These are phyloP conservation scores for Aspergillus taichungensis DNA, from an alignment of 495 filamentous ascomycete species.

Conservation along the genomic window DNA sequence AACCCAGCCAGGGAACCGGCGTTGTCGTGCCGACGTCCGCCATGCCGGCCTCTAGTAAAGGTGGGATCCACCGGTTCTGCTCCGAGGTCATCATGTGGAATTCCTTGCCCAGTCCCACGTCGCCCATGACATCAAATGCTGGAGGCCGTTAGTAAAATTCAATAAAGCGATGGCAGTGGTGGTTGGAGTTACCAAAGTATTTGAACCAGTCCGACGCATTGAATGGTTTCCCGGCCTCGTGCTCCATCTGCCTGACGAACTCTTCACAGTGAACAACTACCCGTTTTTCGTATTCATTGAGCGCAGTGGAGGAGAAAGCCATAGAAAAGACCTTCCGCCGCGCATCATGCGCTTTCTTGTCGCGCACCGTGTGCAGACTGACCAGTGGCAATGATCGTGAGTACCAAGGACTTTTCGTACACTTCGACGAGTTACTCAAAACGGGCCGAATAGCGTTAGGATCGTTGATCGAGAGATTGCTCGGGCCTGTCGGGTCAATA, in stretches of 20 bases:
- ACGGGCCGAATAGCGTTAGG: slow-evolving; percentile 22
- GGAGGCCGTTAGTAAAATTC: background rate
- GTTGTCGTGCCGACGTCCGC: slow-evolving; percentile 6
- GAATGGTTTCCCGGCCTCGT: slow-evolving; percentile 10
- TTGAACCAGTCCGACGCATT: slow-evolving; percentile 34
- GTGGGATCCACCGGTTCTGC: slow-evolving; percentile 20
- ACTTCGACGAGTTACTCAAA: slow-evolving; percentile 22
- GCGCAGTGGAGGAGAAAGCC: slow-evolving; percentile 3
- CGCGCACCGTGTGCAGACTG: slow-evolving; percentile 12
- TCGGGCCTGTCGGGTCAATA: background rate
- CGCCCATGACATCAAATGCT: slow-evolving; percentile 42
- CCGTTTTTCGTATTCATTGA: slow-evolving; percentile 4
- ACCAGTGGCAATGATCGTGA: slow-evolving; percentile 15
- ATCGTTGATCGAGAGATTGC: slow-evolving; percentile 26
- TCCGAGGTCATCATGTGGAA: slow-evolving; percentile 33
- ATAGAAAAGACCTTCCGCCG: slow-evolving; percentile 3
- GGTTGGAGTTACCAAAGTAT: slow-evolving; percentile 15
- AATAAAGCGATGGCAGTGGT: no score
- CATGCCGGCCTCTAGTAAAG: slow-evolving; percentile 9
- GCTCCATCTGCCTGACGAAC: slow-evolving; percentile 14
- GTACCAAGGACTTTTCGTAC: slow-evolving; percentile 31
- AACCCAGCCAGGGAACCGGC: slow-evolving; percentile 10
- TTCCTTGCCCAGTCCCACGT: slow-evolving; percentile 35
- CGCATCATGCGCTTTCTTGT: slow-evolving; percentile 6
- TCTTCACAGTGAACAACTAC: slow-evolving; percentile 11